phyloP scores from a whole-genome alignment of 108 stramenopile species.

The Fragilariopsis cylindrus region DNA sequence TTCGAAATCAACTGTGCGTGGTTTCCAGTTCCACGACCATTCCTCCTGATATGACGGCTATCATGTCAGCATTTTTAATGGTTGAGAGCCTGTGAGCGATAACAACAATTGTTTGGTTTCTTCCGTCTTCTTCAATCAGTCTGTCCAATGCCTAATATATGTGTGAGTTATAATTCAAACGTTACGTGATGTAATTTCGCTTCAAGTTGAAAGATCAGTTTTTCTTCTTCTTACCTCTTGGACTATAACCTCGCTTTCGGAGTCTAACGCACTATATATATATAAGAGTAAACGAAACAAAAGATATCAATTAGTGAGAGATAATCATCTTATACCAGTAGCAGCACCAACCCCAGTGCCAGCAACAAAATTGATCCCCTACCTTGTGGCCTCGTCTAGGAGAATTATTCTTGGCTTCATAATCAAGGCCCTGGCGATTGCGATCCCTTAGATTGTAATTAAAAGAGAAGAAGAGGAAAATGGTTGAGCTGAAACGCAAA shows the following conservation, averaged over 20 bases:
- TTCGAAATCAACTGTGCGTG: conserved; percentile 69
- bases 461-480: no score
- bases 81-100: conserved; percentile 94
- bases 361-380: conserved; percentile 9
- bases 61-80: conserved; percentile 84
- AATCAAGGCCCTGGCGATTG: conserved; percentile 79
- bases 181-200: no score
- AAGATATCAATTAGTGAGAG: background rate
- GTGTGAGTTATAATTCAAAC: background rate
- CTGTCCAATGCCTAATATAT: conserved; percentile 74
- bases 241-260: conserved; percentile 31
- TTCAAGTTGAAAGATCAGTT: no score
- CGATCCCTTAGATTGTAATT: conserved; percentile 48
- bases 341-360: no score
- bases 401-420: conserved; percentile 64
- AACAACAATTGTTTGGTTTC: conserved; percentile 72
- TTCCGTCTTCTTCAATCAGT: conserved; percentile 32
- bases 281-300: background rate
- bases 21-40: conserved; percentile 86
- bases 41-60: conserved; percentile 81
- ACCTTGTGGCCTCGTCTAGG: conserved; percentile 70
- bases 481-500: no score
- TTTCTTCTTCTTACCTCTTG: conserved; percentile 2
- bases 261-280: conserved; percentile 19
- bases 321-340: background rate